Conservation (phyloP, 345 rosid genomes). For the Luvunga scandens region DNA sequence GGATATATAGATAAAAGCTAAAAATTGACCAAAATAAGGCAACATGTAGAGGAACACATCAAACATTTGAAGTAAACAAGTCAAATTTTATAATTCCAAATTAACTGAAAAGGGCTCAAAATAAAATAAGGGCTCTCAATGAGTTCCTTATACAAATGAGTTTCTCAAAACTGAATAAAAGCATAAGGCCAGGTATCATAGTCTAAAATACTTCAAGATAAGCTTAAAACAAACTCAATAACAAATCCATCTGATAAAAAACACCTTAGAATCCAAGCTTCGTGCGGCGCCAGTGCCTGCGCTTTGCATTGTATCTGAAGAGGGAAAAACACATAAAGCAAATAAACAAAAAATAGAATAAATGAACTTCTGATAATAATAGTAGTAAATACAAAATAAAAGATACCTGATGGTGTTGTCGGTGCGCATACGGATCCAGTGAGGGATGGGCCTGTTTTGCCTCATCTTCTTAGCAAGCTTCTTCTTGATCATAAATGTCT, state of each 20-base stretch:
- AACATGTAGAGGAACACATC: not conserved
- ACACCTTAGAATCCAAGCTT: slow-evolving; percentile 61
- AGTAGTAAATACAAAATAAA: too few species aligned
- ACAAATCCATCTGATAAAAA: not conserved
- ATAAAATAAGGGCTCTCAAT: not conserved
- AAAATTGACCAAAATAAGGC: not conserved
- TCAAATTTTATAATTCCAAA: not conserved
- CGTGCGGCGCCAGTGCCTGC: slow-evolving; percentile 73
- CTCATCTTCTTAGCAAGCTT: slow-evolving; percentile 81
- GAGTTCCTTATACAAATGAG: slow-evolving; percentile 8
- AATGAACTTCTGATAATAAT: too few species aligned
- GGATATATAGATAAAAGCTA: not conserved
- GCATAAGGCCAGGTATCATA: not conserved
- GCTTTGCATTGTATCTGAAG: slow-evolving; percentile 30
- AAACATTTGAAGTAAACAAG: not conserved
- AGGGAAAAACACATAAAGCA: not conserved
- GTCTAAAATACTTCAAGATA: not conserved
- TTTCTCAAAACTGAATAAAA: slow-evolving; percentile 1
- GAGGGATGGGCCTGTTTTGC: slow-evolving; percentile 73
- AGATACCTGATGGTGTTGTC: slow-evolving; percentile 63
- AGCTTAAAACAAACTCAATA: not conserved
- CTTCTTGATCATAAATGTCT: slow-evolving; percentile 77
- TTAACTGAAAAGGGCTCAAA: not conserved
- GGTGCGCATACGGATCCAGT: slow-evolving; percentile 70
- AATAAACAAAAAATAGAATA: not conserved